A percentile compares a stretch with the other conserved stretches of the same genome.
These are phyloP conservation scores for Halophytophthora batemanensis DNA, from an alignment of 352 stramenopile species.

Conservation along the genomic window DNA sequence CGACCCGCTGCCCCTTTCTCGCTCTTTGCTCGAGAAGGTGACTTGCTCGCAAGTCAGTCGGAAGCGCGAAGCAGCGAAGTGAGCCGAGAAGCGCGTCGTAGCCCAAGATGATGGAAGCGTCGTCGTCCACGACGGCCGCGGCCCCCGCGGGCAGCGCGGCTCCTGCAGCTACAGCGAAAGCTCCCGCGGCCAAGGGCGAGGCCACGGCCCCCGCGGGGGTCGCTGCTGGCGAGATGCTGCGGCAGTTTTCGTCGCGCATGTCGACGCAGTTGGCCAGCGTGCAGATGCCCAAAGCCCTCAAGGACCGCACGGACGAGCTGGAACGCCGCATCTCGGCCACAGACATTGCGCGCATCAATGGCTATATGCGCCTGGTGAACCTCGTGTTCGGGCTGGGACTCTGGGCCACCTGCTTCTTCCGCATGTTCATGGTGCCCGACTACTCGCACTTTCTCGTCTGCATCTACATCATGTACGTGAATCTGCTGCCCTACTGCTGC, in stretches of 20 bases:
- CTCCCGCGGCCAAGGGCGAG: conserved; percentile 1
- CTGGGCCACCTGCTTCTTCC: conserved; percentile 71
- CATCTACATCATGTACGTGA: conserved; percentile 83
- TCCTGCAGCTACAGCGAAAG: neutral
- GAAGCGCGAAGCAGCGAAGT: conserved; percentile 11
- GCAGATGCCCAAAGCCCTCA: conserved; percentile 64
- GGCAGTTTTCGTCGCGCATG: conserved; percentile 30
- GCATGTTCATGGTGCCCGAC: conserved; percentile 66
- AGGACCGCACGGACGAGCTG: conserved; percentile 69
- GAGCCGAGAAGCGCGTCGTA: conserved; percentile 12
- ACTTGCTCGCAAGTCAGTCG: conserved; percentile 1
- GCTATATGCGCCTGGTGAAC: conserved; percentile 84
- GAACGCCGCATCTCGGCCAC: conserved; percentile 67
- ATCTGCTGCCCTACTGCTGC: neutral
- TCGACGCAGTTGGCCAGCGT: conserved; percentile 40
- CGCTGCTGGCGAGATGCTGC: conserved; percentile 17
- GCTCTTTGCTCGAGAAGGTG: too few species aligned
- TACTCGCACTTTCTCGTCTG: conserved; percentile 86
- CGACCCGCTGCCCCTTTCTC: too few species aligned
- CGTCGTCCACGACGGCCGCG: conserved; percentile 21
- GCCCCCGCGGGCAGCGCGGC: conserved; percentile 1
- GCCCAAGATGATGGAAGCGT: conserved; percentile 28
- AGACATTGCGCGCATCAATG: conserved; percentile 84
- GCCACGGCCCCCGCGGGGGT: neutral
- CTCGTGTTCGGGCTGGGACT: conserved; percentile 58